These are phyloP conservation scores for Aotearoamyces nothofagi DNA, from an alignment of 2,329 filamentous ascomycete species.

Conservation along the genomic window DNA sequence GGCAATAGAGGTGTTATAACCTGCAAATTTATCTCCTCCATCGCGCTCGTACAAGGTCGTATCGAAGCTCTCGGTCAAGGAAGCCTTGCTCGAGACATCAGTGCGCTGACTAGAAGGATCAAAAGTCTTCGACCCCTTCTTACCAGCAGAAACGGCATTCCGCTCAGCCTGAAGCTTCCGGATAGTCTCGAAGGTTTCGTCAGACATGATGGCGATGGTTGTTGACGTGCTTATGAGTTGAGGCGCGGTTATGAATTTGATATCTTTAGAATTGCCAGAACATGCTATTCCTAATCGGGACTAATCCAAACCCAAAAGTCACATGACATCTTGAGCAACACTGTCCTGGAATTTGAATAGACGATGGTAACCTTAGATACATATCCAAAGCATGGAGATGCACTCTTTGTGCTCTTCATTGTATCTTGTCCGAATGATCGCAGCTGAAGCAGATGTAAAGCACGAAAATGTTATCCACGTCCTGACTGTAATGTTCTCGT, in stretches of 20 bases:
- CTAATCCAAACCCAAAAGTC: too few relatives aligned
- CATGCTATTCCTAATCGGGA: not conserved
- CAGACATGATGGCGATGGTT: constrained; percentile 48
- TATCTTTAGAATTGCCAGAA: not conserved
- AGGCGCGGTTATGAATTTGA: constrained; percentile 1
- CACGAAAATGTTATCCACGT: too few relatives aligned
- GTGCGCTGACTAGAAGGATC: constrained; percentile 67
- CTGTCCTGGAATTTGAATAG: too few relatives aligned
- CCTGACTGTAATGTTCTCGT: too few relatives aligned
- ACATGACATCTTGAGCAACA: too few relatives aligned
- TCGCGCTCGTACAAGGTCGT: constrained; percentile 73
- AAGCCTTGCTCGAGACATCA: constrained; percentile 78
- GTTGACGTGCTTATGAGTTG: too few relatives aligned
- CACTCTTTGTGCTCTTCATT: too few relatives aligned
- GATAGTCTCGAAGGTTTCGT: constrained; percentile 78
- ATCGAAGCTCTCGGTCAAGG: constrained; percentile 79
- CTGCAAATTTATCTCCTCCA: constrained; percentile 66
- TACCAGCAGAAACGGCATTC: constrained; percentile 62
- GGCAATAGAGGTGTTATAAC: constrained; percentile 83
- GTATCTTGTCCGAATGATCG: too few relatives aligned
- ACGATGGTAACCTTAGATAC: too few relatives aligned
- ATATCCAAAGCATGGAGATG: too few relatives aligned
- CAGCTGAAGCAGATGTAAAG: too few relatives aligned
- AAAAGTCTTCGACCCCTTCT: constrained; percentile 70
- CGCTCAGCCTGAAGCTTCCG: constrained; percentile 85